A percentile compares a stretch with the other conserved stretches of the same genome.
phyloP scores from a whole-genome alignment of 495 filamentous ascomycete genomes.

The Penicillium lagena region DNA sequence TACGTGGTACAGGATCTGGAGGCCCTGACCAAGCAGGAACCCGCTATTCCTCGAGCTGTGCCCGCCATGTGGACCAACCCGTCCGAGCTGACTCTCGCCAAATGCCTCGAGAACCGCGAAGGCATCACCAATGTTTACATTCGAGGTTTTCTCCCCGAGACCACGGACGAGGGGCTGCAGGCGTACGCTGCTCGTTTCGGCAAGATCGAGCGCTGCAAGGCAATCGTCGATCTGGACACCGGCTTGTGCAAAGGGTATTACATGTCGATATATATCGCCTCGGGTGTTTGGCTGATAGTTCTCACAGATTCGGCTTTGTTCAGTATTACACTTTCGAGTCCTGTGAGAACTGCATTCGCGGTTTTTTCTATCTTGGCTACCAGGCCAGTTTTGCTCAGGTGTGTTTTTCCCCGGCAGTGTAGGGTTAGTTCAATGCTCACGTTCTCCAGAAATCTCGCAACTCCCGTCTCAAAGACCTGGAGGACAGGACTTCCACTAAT shows the following conservation, averaged over 20 bases:
- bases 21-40: slow-evolving; percentile 63
- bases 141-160: slow-evolving; percentile 87
- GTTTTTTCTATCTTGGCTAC: slow-evolving; percentile 89
- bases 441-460: slow-evolving; percentile 83
- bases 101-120: slow-evolving; percentile 84
- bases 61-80: slow-evolving; percentile 74
- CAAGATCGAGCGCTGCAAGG: slow-evolving; percentile 86
- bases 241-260: slow-evolving; percentile 89
- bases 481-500: slow-evolving; percentile 82
- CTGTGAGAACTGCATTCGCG: slow-evolving; percentile 91
- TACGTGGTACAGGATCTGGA: slow-evolving; percentile 62
- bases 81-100: slow-evolving; percentile 72
- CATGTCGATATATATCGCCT: not conserved
- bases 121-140: slow-evolving; percentile 96
- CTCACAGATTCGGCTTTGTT: slow-evolving; percentile 86
- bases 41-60: slow-evolving; percentile 81
- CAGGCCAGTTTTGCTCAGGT: slow-evolving; percentile 81
- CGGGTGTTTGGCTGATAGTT: slow-evolving; percentile 12
- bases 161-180: slow-evolving; percentile 83
- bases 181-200: slow-evolving; percentile 83
- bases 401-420: too few species aligned
- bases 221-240: slow-evolving; percentile 89
- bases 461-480: slow-evolving; percentile 84
- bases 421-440: too few species aligned
- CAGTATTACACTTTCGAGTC: slow-evolving; percentile 82